Percentiles rank a stretch among this genome's conserved stretches.
Conservation (phyloP, 2,329 filamentous ascomycete genomes). For the Diaporthe batatas region DNA sequence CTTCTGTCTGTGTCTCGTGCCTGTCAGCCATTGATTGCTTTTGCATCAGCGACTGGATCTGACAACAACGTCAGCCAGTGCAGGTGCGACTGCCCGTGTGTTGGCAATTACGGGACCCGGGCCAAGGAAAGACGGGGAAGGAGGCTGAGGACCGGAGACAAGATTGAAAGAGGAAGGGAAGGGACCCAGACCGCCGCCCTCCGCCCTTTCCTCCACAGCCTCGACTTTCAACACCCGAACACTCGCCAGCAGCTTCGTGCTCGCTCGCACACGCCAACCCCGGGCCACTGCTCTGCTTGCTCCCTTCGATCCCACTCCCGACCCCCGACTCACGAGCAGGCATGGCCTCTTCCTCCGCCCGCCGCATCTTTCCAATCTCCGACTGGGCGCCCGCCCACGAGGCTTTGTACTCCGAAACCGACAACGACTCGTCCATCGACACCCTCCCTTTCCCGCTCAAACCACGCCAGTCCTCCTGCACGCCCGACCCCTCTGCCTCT, state of each 20-base stretch:
- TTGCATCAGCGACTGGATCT: neutral
- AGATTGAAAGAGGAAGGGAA: conserved; percentile 3
- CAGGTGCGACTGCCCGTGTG: neutral
- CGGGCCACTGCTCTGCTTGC: no score
- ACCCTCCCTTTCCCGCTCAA: conserved; percentile 41
- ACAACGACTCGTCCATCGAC: conserved; percentile 43
- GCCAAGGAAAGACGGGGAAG: neutral
- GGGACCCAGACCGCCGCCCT: conserved; percentile 6
- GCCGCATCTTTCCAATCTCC: conserved; percentile 55
- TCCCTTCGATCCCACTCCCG: neutral
- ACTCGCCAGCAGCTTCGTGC: no score
- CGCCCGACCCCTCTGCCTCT: conserved; percentile 42
- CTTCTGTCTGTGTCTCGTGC: neutral
- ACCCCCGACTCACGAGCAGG: conserved; percentile 7
- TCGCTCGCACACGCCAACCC: no score
- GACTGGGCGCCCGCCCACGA: conserved; percentile 61
- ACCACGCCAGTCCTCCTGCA: conserved; percentile 45
- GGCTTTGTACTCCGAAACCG: conserved; percentile 53
- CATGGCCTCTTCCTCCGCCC: conserved; percentile 49
- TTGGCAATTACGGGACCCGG: neutral
- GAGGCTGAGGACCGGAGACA: neutral
- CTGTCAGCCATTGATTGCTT: neutral
- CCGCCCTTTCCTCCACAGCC: neutral
- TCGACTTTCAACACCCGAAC: neutral
- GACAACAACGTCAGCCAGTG: neutral